A percentile compares a stretch with the other conserved stretches of the same genome.
These are phyloP conservation scores for Mycosarcoma mackinlayi DNA, from an alignment of 1,284 basidiomycete genomes.

Conservation along the genomic window DNA sequence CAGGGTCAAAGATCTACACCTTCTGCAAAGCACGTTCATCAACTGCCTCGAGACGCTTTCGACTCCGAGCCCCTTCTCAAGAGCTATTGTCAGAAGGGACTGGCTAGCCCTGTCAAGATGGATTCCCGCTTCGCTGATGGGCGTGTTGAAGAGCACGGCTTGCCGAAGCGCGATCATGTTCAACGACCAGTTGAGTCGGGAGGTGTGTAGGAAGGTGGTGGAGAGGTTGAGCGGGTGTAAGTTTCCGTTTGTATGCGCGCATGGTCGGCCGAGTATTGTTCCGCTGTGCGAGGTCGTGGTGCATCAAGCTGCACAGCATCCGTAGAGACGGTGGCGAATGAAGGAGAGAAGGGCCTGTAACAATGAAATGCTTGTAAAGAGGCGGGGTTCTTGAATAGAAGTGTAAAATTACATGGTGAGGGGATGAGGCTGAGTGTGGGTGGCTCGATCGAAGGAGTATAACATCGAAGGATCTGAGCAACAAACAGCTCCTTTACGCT, in stretches of 20 bases:
- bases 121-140: slow-evolving; percentile 19
- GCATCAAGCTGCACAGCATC: not conserved
- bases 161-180: slow-evolving; percentile 74
- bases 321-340: not conserved
- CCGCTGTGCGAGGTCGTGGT: slow-evolving; percentile 27
- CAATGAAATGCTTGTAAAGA: not conserved
- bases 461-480: too few relatives aligned
- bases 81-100: not conserved
- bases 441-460: too few relatives aligned
- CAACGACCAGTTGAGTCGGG: slow-evolving; percentile 79
- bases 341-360: not conserved
- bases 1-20: slow-evolving; percentile 10
- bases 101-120: slow-evolving; percentile 9
- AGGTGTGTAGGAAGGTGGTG: slow-evolving; percentile 80
- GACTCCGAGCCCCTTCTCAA: too few relatives aligned
- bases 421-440: too few relatives aligned
- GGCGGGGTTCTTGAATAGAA: too few relatives aligned
- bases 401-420: slow-evolving; percentile 16
- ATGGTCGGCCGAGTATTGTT: slow-evolving; percentile 72
- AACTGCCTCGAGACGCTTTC: slow-evolving; percentile 13
- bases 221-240: slow-evolving; percentile 76
- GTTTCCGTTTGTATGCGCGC: slow-evolving; percentile 93
- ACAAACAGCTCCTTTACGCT: too few relatives aligned
- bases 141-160: slow-evolving; percentile 28
- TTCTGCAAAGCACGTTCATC: slow-evolving; percentile 7